phyloP scores from a whole-genome alignment of 768 basidiomycete species.

The Paxillus rubicundulus region DNA sequence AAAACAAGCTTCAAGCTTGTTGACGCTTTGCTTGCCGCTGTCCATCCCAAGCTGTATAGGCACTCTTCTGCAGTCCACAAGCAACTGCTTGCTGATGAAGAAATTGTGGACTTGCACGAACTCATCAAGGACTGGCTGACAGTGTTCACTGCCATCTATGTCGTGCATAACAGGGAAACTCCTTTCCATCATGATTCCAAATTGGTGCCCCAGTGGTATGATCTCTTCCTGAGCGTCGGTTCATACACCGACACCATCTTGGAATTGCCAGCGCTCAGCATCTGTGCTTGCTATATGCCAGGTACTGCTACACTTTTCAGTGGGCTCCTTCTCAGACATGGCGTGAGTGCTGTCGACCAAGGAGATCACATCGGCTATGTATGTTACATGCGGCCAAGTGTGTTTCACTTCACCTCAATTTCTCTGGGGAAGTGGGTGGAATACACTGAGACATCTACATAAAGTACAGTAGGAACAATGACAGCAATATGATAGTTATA shows the following conservation, averaged over 20 bases:
- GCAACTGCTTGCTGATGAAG: background rate
- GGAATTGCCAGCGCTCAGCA: no score
- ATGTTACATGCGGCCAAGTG: no score
- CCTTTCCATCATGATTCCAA: background rate
- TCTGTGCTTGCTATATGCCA: no score
- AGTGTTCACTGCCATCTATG: background rate
- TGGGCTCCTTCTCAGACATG: no score
- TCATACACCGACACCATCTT: background rate
- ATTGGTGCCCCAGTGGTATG: background rate
- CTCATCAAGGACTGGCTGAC: background rate
- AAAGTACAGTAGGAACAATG: no score
- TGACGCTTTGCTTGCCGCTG: background rate
- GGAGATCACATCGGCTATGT: no score
- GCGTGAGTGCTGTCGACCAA: no score
- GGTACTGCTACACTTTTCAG: no score
- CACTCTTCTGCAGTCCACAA: background rate
- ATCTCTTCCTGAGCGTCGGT: background rate
- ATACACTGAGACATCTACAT: no score
- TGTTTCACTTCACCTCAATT: no score
- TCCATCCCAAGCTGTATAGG: background rate
- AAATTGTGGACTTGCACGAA: background rate
- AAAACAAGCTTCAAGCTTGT: background rate
- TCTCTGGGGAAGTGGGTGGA: no score
- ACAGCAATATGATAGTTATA: no score
- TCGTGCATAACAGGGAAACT: background rate